Evolutionary conservation across 2,329 filamentous ascomycete genomes (phyloP).

Genomic region (Cylindrodendrum hubeiense): DNA sequence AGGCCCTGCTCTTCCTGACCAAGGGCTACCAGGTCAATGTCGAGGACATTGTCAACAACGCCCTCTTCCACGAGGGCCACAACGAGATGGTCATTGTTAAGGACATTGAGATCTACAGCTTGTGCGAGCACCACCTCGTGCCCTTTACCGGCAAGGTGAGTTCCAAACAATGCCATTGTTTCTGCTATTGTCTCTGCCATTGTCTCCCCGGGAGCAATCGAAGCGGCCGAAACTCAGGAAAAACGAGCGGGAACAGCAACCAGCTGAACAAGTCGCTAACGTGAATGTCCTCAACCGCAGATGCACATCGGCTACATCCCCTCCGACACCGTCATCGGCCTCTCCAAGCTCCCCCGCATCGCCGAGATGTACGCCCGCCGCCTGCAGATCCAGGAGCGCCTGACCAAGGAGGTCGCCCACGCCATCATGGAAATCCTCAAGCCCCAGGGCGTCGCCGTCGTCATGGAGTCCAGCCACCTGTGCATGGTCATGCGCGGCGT

Average conservation of each 20-base stretch:
- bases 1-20: slow-evolving; percentile 95
- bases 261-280: not conserved
- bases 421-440: slow-evolving; percentile 94
- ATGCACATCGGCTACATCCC: slow-evolving; percentile 99
- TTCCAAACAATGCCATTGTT: not conserved
- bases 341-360: slow-evolving; percentile 95
- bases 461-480: slow-evolving; percentile 96
- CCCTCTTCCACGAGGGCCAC: slow-evolving; percentile 96
- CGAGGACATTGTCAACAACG: slow-evolving; percentile 89
- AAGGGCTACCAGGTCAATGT: slow-evolving; percentile 98
- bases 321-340: slow-evolving; percentile 88
- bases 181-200: no score
- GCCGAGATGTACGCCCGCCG: slow-evolving; percentile 96
- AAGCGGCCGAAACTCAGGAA: not conserved
- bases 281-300: slow-evolving; percentile 57
- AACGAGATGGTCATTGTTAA: slow-evolving; percentile 98
- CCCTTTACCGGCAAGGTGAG: slow-evolving; percentile 93
- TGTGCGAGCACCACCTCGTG: slow-evolving; percentile 98
- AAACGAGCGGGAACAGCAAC: not conserved
- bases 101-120: slow-evolving; percentile 93
- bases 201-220: not conserved
- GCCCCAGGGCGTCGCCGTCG: slow-evolving; percentile 94
- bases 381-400: slow-evolving; percentile 94
- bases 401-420: slow-evolving; percentile 96
- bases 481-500: slow-evolving; percentile 99